A percentile compares a stretch with the other conserved stretches of the same genome.
Conservation (phyloP, 306 rosid species). For the Urtica urens region DNA sequence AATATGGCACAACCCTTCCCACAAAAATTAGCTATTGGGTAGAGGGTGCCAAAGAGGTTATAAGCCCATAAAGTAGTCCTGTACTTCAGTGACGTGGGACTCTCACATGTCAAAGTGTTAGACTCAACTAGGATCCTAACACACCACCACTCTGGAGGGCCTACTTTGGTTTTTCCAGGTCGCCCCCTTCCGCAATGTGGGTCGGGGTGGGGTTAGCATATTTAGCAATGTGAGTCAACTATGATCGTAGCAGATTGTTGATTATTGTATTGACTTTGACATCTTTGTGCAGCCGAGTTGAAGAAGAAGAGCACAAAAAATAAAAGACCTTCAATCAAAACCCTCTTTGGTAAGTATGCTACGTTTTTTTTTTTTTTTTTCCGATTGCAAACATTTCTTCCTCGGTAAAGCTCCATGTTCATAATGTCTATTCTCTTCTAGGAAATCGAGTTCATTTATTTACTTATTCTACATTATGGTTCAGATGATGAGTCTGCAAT, state of each 20-base stretch:
- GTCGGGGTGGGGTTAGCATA: too few relatives aligned
- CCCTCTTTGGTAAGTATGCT: slow-evolving; percentile 56
- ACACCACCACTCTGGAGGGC: too few relatives aligned
- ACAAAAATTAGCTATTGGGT: too few relatives aligned
- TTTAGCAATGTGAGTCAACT: too few relatives aligned
- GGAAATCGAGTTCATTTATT: not conserved
- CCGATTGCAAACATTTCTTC: not conserved
- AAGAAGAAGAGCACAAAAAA: slow-evolving; percentile 83
- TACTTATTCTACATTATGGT: slow-evolving; percentile 3
- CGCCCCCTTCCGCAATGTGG: too few relatives aligned
- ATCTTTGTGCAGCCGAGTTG: slow-evolving; percentile 61
- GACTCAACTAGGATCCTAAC: too few relatives aligned
- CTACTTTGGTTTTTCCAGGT: too few relatives aligned
- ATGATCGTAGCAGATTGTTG: not conserved
- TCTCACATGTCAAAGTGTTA: too few relatives aligned
- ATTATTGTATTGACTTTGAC: not conserved
- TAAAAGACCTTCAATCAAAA: slow-evolving; percentile 88
- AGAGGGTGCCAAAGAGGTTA: too few relatives aligned
- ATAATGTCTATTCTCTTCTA: not conserved
- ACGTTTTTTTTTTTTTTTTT: not conserved
- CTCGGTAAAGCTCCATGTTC: not conserved
- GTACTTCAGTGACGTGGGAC: too few relatives aligned
- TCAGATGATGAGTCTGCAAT: slow-evolving; percentile 68
- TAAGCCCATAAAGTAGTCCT: too few relatives aligned
- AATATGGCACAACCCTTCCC: too few relatives aligned